Percentiles rank a stretch among this genome's conserved stretches.
Conservation (phyloP, 805 yeast species). For the Candida verbasci region DNA sequence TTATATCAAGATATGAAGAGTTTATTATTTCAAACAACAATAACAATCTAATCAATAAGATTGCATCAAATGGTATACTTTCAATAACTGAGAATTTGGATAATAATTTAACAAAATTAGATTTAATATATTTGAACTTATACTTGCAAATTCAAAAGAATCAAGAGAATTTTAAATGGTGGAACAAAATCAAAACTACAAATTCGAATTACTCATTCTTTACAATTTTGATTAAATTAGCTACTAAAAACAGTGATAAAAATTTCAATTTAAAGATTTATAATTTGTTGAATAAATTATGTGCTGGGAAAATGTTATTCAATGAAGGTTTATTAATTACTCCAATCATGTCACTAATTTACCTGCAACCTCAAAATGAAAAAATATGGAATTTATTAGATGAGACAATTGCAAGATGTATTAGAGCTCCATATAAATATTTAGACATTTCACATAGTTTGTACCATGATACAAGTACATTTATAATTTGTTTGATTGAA, state of each 20-base stretch:
- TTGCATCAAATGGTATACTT: constrained; percentile 7
- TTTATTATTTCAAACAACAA: constrained; percentile 23
- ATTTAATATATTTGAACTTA: constrained; percentile 54
- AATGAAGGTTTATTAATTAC: constrained; percentile 44
- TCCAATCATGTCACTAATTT: constrained; percentile 53
- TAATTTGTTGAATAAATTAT: constrained; percentile 46
- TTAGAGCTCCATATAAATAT: constrained; percentile 79
- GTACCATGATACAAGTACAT: constrained; percentile 28
- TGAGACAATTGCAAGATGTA: constrained; percentile 67
- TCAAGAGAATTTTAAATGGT: constrained; percentile 64
- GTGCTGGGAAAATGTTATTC: constrained; percentile 46
- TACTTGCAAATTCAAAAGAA: constrained; percentile 47
- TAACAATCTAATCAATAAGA: constrained; percentile 2
- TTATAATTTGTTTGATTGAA: constrained; percentile 45
- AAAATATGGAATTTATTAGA: constrained; percentile 65
- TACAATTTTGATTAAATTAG: constrained; percentile 56
- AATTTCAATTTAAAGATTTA: constrained; percentile 38
- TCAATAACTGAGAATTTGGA: constrained; percentile 12
- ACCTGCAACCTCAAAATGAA: constrained; percentile 35
- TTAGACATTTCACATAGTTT: constrained; percentile 47
- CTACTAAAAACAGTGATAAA: constrained; percentile 17
- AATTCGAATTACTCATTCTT: constrained; percentile 47
- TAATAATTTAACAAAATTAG: constrained; percentile 38
- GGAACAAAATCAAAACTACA: constrained; percentile 47
- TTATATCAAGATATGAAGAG: constrained; percentile 36